phyloP scores from a whole-genome alignment of 257 asterid genomes.

The Parsonsia alboflavescens region DNA sequence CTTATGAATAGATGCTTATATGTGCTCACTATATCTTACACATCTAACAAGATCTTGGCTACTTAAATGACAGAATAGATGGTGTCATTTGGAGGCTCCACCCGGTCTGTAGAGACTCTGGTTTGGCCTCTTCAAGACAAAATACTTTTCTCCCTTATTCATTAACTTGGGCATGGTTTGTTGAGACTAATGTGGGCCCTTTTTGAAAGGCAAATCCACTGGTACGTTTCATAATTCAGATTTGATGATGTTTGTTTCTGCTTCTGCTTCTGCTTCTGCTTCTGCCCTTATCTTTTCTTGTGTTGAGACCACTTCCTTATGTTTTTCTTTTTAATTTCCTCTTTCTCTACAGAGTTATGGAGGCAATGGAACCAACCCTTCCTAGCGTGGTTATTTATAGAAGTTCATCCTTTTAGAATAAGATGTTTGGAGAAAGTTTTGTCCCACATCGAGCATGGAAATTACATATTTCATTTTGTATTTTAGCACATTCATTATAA shows the following conservation, averaged over 20 bases:
- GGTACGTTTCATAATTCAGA: constrained; percentile 38
- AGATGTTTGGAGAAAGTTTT: not conserved
- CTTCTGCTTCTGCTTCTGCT: too few species aligned
- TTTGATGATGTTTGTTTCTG: constrained; percentile 25
- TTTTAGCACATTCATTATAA: too few species aligned
- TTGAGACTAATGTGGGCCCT: constrained; percentile 46
- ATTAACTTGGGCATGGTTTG: constrained; percentile 29
- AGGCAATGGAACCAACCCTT: not conserved
- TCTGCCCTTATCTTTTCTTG: not conserved
- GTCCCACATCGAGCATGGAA: not conserved
- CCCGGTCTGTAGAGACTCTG: constrained; percentile 19
- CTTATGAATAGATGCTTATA: constrained; percentile 30
- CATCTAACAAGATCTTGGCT: constrained; percentile 38
- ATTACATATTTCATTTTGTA: not conserved
- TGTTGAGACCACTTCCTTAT: not conserved
- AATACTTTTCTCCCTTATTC: constrained; percentile 19
- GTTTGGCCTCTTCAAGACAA: constrained; percentile 35
- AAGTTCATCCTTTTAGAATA: not conserved
- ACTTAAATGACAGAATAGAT: constrained; percentile 29
- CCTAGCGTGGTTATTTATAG: not conserved
- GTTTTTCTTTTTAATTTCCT: not conserved
- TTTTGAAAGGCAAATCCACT: constrained; percentile 57
- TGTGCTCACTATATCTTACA: constrained; percentile 15
- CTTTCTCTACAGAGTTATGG: not conserved
- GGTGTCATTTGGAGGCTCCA: constrained; percentile 43